Evolutionary conservation across 1,284 basidiomycete species (phyloP).

Genomic region (Malassezia yamatoensis): DNA sequence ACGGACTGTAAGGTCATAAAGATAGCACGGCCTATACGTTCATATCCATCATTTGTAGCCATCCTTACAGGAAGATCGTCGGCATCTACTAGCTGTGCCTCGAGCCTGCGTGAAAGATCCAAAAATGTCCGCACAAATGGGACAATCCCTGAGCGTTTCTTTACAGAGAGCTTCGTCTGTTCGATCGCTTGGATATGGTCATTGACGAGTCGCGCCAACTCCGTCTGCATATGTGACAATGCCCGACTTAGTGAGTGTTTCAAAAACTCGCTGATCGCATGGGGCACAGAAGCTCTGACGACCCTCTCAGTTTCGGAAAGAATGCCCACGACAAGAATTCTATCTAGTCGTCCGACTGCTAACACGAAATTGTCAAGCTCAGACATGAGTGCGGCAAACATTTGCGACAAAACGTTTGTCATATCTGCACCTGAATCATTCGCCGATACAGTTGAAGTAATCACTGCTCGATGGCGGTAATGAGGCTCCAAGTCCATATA

Average conservation of each 20-base stretch:
- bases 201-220: slow-evolving; percentile 35
- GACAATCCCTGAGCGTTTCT: slow-evolving; percentile 84
- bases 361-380: slow-evolving; percentile 68
- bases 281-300: slow-evolving; percentile 57
- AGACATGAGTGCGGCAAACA: slow-evolving; percentile 79
- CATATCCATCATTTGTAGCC: slow-evolving; percentile 72
- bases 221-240: slow-evolving; percentile 51
- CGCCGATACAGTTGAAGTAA: background rate
- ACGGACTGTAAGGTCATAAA: slow-evolving; percentile 87
- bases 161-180: slow-evolving; percentile 76
- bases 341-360: background rate
- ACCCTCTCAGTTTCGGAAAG: slow-evolving; percentile 70
- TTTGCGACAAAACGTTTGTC: slow-evolving; percentile 68
- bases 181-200: slow-evolving; percentile 71
- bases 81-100: slow-evolving; percentile 66
- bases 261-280: background rate
- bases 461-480: slow-evolving; percentile 75
- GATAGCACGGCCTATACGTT: slow-evolving; percentile 74
- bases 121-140: slow-evolving; percentile 89
- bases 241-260: slow-evolving; percentile 61
- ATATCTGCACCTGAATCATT: slow-evolving; percentile 31
- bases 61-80: slow-evolving; percentile 64
- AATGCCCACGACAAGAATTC: slow-evolving; percentile 74
- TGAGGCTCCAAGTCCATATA: slow-evolving; percentile 89
- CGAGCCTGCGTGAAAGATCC: slow-evolving; percentile 70